phyloP scores from a whole-genome alignment of 306 rosid genomes.

The Betula pendula region DNA sequence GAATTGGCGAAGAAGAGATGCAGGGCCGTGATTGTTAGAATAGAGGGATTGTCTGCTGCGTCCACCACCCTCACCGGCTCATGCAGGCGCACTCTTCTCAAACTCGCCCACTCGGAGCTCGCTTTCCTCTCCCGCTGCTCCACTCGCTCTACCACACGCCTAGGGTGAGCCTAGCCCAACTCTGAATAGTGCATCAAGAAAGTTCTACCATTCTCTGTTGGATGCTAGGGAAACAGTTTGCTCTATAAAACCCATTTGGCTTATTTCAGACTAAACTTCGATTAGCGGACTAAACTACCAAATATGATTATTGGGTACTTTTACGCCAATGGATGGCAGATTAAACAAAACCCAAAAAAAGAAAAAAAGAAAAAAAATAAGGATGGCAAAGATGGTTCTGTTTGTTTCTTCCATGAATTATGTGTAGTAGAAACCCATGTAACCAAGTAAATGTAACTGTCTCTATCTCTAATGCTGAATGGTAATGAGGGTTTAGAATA shows the following conservation, averaged over 20 bases:
- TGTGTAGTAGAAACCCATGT: not conserved
- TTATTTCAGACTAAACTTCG: not conserved
- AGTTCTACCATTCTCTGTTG: too few species aligned
- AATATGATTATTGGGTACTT: not conserved
- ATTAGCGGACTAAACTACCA: not conserved
- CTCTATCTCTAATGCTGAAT: not conserved
- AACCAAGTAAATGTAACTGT: not conserved
- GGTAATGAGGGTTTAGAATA: not conserved
- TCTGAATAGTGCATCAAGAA: not conserved
- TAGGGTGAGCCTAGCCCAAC: conserved; percentile 43
- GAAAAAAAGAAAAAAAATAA: too few species aligned
- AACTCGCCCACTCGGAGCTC: conserved; percentile 66
- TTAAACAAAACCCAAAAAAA: not conserved
- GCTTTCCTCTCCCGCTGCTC: conserved; percentile 60
- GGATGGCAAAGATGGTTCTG: not conserved
- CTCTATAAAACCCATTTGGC: not conserved
- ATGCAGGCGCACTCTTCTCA: conserved; percentile 71
- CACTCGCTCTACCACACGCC: conserved; percentile 35
- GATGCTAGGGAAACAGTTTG: not conserved
- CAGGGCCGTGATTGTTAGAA: conserved; percentile 50
- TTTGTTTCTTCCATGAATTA: not conserved
- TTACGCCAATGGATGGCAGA: not conserved
- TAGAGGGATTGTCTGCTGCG: conserved; percentile 39
- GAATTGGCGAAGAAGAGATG: conserved; percentile 81
- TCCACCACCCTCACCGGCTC: conserved; percentile 60